Conservation (phyloP, 148 eudicot species). For the Chenopodium suecicum region DNA sequence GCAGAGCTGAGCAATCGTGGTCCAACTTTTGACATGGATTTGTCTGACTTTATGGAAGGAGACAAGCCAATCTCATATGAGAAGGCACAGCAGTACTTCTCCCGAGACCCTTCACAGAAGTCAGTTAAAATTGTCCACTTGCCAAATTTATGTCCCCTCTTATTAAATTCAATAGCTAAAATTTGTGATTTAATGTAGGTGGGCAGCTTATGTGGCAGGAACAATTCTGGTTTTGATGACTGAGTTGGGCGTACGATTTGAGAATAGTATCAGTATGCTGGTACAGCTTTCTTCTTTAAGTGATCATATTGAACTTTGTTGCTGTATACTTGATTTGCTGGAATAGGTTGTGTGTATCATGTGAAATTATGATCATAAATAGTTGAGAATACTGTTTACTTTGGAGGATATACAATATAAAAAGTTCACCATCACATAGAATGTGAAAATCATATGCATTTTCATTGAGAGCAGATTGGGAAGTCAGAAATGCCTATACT, state of each 20-base stretch:
- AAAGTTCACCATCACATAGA: not conserved
- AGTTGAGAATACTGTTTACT: not conserved
- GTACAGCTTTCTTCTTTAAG: constrained; percentile 35
- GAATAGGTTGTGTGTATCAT: not conserved
- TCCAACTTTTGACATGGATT: constrained; percentile 98
- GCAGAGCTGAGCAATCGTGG: constrained; percentile 95
- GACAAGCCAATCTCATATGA: constrained; percentile 79
- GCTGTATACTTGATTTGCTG: not conserved
- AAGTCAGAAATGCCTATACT: not conserved
- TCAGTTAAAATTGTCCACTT: constrained; percentile 30
- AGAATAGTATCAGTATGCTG: constrained; percentile 92
- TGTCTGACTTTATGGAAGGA: constrained; percentile 88
- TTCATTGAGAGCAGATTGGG: not conserved
- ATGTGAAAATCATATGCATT: not conserved
- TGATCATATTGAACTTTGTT: constrained; percentile 2
- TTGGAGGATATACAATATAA: not conserved
- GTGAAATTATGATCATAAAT: not conserved
- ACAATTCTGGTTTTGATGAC: constrained; percentile 92
- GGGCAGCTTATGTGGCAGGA: constrained; percentile 99
- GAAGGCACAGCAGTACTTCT: constrained; percentile 77
- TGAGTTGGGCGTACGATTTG: constrained; percentile 79
- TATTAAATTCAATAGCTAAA: not conserved
- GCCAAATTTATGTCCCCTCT: not conserved
- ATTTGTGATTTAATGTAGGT: constrained; percentile 42
- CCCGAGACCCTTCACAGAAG: constrained; percentile 97